These are phyloP conservation scores for Rubus parviflorus DNA, from an alignment of 306 rosid species.

Conservation along the genomic window DNA sequence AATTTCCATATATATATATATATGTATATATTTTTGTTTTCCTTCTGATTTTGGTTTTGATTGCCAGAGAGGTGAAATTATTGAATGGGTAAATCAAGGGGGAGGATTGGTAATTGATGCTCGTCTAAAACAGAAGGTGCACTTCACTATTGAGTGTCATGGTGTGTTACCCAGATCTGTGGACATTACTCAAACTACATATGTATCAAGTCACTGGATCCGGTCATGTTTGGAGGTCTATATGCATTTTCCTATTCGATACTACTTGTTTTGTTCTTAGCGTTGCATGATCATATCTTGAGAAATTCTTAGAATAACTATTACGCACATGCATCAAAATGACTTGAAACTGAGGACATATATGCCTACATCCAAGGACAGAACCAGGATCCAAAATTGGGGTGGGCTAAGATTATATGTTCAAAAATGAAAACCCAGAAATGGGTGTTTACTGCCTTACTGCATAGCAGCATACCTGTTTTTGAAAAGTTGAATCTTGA, in stretches of 20 bases:
- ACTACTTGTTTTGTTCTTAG: constrained; percentile 19
- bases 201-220: constrained; percentile 89
- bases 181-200: constrained; percentile 33
- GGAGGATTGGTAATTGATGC: constrained; percentile 67
- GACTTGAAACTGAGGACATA: background rate
- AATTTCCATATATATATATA: background rate
- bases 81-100: constrained; percentile 87
- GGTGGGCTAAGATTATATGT: no score
- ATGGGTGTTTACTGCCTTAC: no score
- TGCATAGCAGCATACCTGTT: no score
- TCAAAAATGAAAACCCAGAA: no score
- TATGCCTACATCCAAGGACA: background rate
- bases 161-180: constrained; percentile 48
- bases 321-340: background rate
- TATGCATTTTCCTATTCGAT: constrained; percentile 25
- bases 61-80: constrained; percentile 73
- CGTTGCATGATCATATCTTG: constrained; percentile 6
- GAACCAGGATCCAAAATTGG: no score
- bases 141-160: constrained; percentile 76
- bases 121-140: constrained; percentile 43
- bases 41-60: constrained; percentile 22
- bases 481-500: no score
- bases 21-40: background rate
- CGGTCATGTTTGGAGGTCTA: constrained; percentile 88
- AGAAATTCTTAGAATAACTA: background rate